These are phyloP conservation scores for Russula sp. DNA, from an alignment of 768 basidiomycete genomes.

Conservation along the genomic window DNA sequence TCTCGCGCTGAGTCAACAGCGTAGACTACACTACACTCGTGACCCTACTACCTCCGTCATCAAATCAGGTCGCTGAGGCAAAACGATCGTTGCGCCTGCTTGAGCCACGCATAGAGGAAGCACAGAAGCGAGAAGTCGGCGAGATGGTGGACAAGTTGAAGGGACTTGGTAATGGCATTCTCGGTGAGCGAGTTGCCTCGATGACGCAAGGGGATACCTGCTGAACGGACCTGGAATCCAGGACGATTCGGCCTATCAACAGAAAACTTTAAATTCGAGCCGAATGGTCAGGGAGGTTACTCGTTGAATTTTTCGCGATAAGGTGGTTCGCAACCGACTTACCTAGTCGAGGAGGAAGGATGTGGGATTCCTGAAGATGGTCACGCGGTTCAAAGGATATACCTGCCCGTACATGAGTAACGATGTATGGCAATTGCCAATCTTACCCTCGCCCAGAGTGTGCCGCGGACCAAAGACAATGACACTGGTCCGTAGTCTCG, in stretches of 20 bases:
- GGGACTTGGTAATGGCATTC: slow-evolving; percentile 81
- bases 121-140: slow-evolving; percentile 78
- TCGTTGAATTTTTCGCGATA: slow-evolving; percentile 76
- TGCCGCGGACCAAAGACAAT: slow-evolving; percentile 66
- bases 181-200: slow-evolving; percentile 48
- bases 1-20: background rate
- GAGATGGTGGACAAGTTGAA: slow-evolving; percentile 95
- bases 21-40: slow-evolving; percentile 78
- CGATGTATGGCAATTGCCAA: background rate
- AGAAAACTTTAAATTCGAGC: slow-evolving; percentile 94
- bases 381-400: slow-evolving; percentile 27
- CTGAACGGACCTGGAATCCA: slow-evolving; percentile 29
- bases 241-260: slow-evolving; percentile 93
- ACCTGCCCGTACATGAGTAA: slow-evolving; percentile 24
- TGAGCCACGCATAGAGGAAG: slow-evolving; percentile 62
- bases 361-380: slow-evolving; percentile 31
- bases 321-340: slow-evolving; percentile 19
- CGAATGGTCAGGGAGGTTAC: slow-evolving; percentile 94
- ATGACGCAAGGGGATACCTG: background rate
- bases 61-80: slow-evolving; percentile 44
- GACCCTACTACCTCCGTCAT: slow-evolving; percentile 51
- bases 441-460: slow-evolving; percentile 58
- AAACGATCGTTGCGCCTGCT: slow-evolving; percentile 47
- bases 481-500: slow-evolving; percentile 91
- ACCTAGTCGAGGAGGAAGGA: slow-evolving; percentile 29